These are phyloP conservation scores for Calonectria naviculata DNA, from an alignment of 2,329 filamentous ascomycete genomes.

Conservation along the genomic window DNA sequence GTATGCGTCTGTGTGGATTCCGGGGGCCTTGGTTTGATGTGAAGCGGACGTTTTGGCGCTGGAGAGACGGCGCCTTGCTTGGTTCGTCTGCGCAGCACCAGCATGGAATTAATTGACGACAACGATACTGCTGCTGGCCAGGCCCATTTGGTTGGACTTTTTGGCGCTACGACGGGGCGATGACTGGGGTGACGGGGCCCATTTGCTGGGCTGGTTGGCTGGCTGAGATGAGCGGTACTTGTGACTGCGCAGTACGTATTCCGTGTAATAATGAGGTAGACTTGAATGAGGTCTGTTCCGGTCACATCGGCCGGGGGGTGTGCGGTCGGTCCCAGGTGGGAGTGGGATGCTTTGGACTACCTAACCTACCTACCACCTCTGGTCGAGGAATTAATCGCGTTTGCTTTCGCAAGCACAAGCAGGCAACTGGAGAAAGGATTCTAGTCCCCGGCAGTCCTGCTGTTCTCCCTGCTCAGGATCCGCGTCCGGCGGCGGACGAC, in stretches of 20 bases:
- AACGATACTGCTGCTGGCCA: slow-evolving; percentile 24
- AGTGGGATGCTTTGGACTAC: slow-evolving; percentile 1
- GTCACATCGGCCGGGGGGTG: background rate
- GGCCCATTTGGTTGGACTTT: slow-evolving; percentile 27
- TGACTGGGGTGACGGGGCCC: slow-evolving; percentile 26
- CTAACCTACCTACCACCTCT: background rate
- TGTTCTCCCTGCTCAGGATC: background rate
- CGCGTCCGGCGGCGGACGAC: background rate
- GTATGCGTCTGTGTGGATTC: slow-evolving; percentile 7
- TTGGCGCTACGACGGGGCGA: slow-evolving; percentile 33
- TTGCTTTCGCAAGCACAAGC: background rate
- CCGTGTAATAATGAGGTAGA: slow-evolving; percentile 5
- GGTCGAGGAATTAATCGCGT: background rate
- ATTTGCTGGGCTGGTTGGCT: slow-evolving; percentile 7
- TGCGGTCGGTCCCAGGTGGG: background rate
- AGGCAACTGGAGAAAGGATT: background rate
- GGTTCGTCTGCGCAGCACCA: slow-evolving; percentile 10
- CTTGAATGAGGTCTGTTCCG: background rate
- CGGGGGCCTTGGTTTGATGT: slow-evolving; percentile 1
- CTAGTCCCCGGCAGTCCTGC: background rate
- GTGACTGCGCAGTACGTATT: background rate
- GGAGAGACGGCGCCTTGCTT: slow-evolving; percentile 20
- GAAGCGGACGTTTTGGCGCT: slow-evolving; percentile 16
- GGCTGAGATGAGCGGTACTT: slow-evolving; percentile 12
- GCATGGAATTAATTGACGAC: slow-evolving; percentile 34